phyloP scores from a whole-genome alignment of 2,329 filamentous ascomycete species.

The Arthroderma sp. region DNA sequence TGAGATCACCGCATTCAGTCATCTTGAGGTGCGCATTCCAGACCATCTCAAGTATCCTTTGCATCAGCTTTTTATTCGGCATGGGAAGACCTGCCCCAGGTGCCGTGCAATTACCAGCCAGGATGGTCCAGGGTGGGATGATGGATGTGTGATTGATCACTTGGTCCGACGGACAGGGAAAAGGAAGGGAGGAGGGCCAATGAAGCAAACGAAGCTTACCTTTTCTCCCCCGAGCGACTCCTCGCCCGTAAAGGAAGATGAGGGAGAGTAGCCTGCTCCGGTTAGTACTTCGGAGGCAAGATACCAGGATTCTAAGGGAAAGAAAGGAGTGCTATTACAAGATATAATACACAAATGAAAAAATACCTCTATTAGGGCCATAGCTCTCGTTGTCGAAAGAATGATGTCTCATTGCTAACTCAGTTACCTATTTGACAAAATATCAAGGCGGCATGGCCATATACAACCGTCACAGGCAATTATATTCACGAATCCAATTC shows the following conservation, averaged over 20 bases:
- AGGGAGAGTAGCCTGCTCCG: not conserved
- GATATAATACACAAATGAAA: not conserved
- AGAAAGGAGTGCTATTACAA: not conserved
- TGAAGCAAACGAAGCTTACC: not conserved
- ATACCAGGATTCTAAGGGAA: not conserved
- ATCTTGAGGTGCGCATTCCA: constrained; percentile 48
- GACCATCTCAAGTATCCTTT: constrained; percentile 51
- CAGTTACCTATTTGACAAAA: no score
- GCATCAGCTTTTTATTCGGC: constrained; percentile 48
- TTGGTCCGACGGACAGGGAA: constrained; percentile 45
- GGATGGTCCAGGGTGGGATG: constrained; percentile 49
- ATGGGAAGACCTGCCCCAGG: constrained; percentile 48
- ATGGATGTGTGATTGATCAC: constrained; percentile 52
- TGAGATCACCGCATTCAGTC: constrained; percentile 40
- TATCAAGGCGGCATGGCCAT: no score
- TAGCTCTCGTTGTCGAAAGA: no score
- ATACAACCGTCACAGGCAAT: no score
- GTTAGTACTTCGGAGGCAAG: no score
- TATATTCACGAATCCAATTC: no score
- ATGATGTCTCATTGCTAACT: no score
- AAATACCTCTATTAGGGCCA: not conserved
- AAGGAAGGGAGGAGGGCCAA: constrained; percentile 22
- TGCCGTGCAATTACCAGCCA: constrained; percentile 49
- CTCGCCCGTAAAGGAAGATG: not conserved
- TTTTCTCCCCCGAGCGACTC: not conserved